Conservation (phyloP, 371 early-diverging fungal genomes). For the Synchytrium microbalum region DNA sequence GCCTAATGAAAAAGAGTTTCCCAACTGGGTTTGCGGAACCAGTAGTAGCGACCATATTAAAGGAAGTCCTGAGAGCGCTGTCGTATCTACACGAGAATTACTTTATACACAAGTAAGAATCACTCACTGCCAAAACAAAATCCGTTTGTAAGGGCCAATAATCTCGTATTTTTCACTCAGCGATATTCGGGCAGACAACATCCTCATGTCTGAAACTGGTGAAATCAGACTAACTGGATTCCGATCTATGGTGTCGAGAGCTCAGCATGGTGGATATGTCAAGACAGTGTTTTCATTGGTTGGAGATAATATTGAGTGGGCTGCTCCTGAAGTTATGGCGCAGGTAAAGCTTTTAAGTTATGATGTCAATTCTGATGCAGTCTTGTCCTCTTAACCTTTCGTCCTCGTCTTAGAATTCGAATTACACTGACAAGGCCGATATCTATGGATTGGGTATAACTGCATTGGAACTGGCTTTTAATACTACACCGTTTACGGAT, state of each 20-base stretch:
- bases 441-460: constrained; percentile 49
- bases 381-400: constrained; percentile 5
- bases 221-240: constrained; percentile 41
- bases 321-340: constrained; percentile 49
- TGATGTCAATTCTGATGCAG: not conserved
- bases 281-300: constrained; percentile 37
- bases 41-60: constrained; percentile 40
- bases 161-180: constrained; percentile 15
- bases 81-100: constrained; percentile 43
- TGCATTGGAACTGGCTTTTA: constrained; percentile 43
- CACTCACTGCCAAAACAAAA: not conserved
- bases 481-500: constrained; percentile 43
- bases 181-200: constrained; percentile 45
- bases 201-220: constrained; percentile 37
- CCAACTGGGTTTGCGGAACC: constrained; percentile 38
- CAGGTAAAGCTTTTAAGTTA: constrained; percentile 26
- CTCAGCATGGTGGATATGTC: constrained; percentile 25
- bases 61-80: constrained; percentile 39
- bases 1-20: constrained; percentile 37
- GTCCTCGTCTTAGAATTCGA: constrained; percentile 31
- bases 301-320: constrained; percentile 49
- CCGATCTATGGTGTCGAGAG: constrained; percentile 29
- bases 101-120: constrained; percentile 45
- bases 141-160: not conserved
- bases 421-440: constrained; percentile 40